Conservation (phyloP, 202 grass and related monocot species). For the Musa balbisiana region DNA sequence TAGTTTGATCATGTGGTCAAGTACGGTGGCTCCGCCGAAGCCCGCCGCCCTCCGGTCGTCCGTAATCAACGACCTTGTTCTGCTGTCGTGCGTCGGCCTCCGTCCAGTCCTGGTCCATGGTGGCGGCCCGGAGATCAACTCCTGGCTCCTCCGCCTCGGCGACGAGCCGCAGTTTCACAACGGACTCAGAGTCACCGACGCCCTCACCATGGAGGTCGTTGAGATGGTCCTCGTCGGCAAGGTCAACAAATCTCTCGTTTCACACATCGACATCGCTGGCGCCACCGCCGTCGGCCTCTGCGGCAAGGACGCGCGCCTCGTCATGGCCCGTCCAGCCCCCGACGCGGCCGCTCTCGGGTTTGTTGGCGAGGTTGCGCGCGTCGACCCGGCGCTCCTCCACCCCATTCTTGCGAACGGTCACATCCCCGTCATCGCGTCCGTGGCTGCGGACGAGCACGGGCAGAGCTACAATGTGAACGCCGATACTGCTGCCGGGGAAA, state of each 20-base stretch:
- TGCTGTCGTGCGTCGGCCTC: constrained; percentile 67
- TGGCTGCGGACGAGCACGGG: constrained; percentile 54
- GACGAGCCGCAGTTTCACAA: constrained; percentile 57
- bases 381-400: constrained; percentile 52
- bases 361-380: constrained; percentile 52
- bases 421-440: constrained; percentile 80
- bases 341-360: constrained; percentile 28
- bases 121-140: no score
- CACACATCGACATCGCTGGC: no score
- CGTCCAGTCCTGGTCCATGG: constrained; percentile 55
- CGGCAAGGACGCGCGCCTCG: constrained; percentile 36
- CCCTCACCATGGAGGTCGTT: no score
- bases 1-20: no score
- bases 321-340: constrained; percentile 54
- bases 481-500: constrained; percentile 63
- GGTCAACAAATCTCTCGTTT: no score
- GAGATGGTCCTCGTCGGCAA: constrained; percentile 14
- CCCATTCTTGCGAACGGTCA: constrained; percentile 48
- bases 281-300: constrained; percentile 51
- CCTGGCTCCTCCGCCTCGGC: constrained; percentile 50
- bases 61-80: constrained; percentile 68
- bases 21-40: constrained; percentile 70
- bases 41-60: constrained; percentile 49
- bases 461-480: constrained; percentile 83
- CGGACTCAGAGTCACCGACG: constrained; percentile 17